Percentiles rank a stretch among this genome's conserved stretches.
Conservation (phyloP, 2,329 filamentous ascomycete species). For the Nigrospora oryzae region DNA sequence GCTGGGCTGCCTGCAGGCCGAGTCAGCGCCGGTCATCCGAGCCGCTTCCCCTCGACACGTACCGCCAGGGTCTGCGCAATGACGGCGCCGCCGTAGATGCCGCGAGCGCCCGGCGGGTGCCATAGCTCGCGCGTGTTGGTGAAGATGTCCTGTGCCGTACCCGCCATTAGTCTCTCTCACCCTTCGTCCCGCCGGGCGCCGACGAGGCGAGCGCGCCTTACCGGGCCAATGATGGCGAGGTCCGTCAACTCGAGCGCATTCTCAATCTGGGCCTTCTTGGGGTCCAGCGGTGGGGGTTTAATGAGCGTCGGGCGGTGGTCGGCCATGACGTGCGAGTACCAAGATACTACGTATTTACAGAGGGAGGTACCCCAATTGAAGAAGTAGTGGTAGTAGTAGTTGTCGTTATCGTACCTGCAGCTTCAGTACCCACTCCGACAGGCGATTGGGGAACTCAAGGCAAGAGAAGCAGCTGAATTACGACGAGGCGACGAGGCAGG, state of each 20-base stretch:
- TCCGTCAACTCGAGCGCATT: constrained; percentile 83
- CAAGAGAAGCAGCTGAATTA: too few species aligned
- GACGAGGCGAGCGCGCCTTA: constrained; percentile 30
- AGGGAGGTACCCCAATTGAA: too few species aligned
- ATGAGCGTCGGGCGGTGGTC: constrained; percentile 49
- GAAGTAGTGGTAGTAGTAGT: too few species aligned
- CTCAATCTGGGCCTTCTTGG: constrained; percentile 72
- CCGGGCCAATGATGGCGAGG: constrained; percentile 65
- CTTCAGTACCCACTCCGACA: too few species aligned
- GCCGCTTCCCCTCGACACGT: constrained; percentile 6
- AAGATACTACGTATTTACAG: background rate
- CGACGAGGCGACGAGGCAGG: too few species aligned
- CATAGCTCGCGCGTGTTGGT: constrained; percentile 88
- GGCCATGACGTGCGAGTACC: constrained; percentile 15
- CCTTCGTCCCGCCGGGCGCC: background rate
- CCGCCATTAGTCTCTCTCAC: background rate
- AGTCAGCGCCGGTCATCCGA: background rate
- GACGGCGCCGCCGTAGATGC: constrained; percentile 87
- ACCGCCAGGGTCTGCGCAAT: constrained; percentile 62
- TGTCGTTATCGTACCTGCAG: too few species aligned
- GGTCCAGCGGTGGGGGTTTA: constrained; percentile 64
- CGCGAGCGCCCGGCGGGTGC: constrained; percentile 86
- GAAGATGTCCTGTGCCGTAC: constrained; percentile 63
- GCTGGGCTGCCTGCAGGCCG: constrained; percentile 68
- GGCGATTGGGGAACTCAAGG: too few species aligned